phyloP scores from a whole-genome alignment of 768 basidiomycete species.

The Mycena leptocephala region DNA sequence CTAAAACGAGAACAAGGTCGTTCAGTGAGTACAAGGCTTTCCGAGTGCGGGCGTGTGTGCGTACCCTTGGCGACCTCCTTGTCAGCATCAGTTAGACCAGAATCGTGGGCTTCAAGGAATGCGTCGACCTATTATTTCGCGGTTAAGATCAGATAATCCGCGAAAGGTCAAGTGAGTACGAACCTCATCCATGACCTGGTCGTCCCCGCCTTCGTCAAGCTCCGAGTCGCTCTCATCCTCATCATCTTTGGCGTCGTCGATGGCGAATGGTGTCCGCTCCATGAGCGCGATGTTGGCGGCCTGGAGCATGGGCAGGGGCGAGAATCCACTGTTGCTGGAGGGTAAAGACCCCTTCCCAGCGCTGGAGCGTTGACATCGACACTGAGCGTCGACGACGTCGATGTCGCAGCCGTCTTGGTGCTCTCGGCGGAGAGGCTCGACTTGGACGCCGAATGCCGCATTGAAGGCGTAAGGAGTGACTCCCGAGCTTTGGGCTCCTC shows the following conservation, averaged over 20 bases:
- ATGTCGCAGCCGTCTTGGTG: conserved; percentile 49
- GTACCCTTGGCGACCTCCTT: conserved; percentile 84
- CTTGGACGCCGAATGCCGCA: conserved; percentile 74
- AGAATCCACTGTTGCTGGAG: conserved; percentile 61
- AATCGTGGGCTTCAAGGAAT: conserved; percentile 95
- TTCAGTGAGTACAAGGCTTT: conserved; percentile 19
- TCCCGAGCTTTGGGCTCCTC: conserved; percentile 94
- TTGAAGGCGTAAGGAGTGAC: conserved; percentile 82
- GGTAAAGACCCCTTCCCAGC: conserved; percentile 45
- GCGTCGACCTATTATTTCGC: conserved; percentile 79
- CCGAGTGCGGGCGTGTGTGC: conserved; percentile 34
- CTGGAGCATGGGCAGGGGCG: conserved; percentile 78
- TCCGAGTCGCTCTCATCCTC: conserved; percentile 81
- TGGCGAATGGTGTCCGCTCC: conserved; percentile 96
- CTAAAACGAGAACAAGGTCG: conserved; percentile 49
- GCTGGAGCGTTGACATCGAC: conserved; percentile 58
- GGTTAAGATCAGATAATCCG: background rate
- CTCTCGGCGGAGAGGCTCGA: conserved; percentile 61
- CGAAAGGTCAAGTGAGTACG: conserved; percentile 37
- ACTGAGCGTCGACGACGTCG: conserved; percentile 67
- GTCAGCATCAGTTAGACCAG: conserved; percentile 86
- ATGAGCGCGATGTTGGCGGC: conserved; percentile 88
- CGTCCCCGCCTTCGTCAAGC: conserved; percentile 70
- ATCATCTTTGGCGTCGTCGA: conserved; percentile 93
- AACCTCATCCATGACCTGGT: conserved; percentile 93